Conservation (phyloP, 2,329 filamentous ascomycete genomes). For the Raffaelea albimanens region DNA sequence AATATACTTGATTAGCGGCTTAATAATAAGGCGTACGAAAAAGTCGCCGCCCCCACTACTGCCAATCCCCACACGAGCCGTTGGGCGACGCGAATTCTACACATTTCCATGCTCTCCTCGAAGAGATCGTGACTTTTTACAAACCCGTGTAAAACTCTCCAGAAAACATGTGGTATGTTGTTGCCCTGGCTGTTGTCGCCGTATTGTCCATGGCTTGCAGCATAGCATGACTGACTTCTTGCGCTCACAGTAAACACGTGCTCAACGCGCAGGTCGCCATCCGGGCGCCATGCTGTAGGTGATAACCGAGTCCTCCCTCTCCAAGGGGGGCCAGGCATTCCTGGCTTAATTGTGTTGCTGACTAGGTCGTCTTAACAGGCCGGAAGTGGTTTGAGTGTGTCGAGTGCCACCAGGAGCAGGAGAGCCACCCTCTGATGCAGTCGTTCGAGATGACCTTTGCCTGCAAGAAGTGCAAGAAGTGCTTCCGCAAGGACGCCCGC, state of each 20-base stretch:
- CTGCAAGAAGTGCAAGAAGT: slow-evolving; percentile 99
- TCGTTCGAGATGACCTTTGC: slow-evolving; percentile 84
- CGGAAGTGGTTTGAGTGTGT: slow-evolving; percentile 98
- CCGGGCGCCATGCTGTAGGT: slow-evolving; percentile 86
- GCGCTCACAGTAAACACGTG: slow-evolving; percentile 71
- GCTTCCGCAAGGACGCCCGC: slow-evolving; percentile 84
- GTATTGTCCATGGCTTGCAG: too few relatives aligned
- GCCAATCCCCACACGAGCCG: too few relatives aligned
- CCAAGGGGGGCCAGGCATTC: background rate
- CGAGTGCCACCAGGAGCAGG: slow-evolving; percentile 80
- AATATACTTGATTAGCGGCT: too few relatives aligned
- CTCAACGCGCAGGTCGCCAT: slow-evolving; percentile 97
- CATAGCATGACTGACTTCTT: background rate
- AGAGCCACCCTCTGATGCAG: slow-evolving; percentile 68
- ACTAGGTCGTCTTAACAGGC: slow-evolving; percentile 37
- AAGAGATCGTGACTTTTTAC: too few relatives aligned
- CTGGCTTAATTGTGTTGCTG: background rate
- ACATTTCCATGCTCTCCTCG: too few relatives aligned
- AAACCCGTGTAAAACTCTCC: too few relatives aligned
- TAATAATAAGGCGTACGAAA: too few relatives aligned
- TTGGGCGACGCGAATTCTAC: too few relatives aligned
- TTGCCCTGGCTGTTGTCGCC: background rate
- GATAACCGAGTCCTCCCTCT: slow-evolving; percentile 7
- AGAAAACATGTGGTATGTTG: slow-evolving; percentile 19
- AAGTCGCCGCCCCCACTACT: too few relatives aligned